Conservation (phyloP, 495 filamentous ascomycete genomes). For the Echria macrotheca region DNA sequence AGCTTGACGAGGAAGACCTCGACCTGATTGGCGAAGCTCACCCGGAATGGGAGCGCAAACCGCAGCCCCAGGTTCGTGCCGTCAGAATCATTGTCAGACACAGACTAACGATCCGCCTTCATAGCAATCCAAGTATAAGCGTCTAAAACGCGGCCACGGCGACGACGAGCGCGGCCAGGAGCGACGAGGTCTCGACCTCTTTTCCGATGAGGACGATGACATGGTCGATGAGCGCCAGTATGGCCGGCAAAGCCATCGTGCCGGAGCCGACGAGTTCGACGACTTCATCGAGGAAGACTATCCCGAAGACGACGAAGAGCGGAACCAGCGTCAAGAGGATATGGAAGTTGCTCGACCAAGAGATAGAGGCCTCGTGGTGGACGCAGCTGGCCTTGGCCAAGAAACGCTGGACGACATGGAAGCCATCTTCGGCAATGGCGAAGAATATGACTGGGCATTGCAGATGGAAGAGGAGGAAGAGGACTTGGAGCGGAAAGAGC, state of each 20-base stretch:
- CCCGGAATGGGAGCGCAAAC: conserved; percentile 61
- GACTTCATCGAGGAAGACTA: conserved; percentile 98
- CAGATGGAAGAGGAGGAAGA: conserved; percentile 78
- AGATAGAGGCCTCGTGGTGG: conserved; percentile 58
- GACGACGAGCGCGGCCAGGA: conserved; percentile 56
- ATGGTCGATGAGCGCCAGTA: conserved; percentile 52
- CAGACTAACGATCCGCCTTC: conserved; percentile 22
- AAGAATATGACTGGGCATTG: conserved; percentile 91
- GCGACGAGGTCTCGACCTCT: conserved; percentile 72
- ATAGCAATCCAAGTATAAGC: conserved; percentile 82
- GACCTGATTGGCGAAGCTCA: conserved; percentile 82
- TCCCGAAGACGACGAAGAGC: conserved; percentile 78
- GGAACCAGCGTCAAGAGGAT: conserved; percentile 73
- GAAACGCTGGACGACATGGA: conserved; percentile 92
- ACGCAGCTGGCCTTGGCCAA: conserved; percentile 74
- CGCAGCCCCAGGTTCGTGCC: conserved; percentile 55
- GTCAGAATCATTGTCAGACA: not conserved
- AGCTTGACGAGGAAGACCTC: conserved; percentile 93
- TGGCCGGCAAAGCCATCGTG: conserved; percentile 44
- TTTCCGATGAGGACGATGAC: conserved; percentile 91
- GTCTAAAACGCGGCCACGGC: conserved; percentile 86
- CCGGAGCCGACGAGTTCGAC: conserved; percentile 79
- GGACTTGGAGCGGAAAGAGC: conserved; percentile 59
- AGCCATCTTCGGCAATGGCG: conserved; percentile 87
- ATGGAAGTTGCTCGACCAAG: conserved; percentile 73